Percentiles rank a stretch among this genome's conserved stretches.
Conservation (phyloP, 2,329 filamentous ascomycete genomes). For the Monosporascus sp. region DNA sequence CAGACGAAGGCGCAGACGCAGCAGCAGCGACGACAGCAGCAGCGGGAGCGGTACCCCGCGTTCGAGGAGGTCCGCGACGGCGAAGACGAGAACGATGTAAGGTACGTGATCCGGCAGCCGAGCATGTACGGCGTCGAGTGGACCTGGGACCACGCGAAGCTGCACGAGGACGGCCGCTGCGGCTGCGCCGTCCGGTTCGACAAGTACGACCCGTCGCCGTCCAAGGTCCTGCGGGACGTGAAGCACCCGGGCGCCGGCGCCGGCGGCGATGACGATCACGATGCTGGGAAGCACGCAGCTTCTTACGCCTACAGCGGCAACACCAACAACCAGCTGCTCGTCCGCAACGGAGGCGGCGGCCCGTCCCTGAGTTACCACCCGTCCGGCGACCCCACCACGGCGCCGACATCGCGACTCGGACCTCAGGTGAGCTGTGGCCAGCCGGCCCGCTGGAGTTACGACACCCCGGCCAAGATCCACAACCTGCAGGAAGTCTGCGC, state of each 20-base stretch:
- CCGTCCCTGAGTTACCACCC: not conserved
- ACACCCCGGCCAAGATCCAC: conserved; percentile 1
- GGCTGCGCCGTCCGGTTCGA: conserved; percentile 28
- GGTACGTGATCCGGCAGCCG: conserved; percentile 25
- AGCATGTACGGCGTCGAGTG: conserved; percentile 37
- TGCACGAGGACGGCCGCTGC: conserved; percentile 30
- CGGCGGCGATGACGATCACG: not conserved
- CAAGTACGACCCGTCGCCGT: conserved; percentile 16
- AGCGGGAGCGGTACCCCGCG: conserved; percentile 4
- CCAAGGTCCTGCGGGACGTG: not conserved
- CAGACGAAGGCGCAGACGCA: not conserved
- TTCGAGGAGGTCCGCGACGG: conserved; percentile 12
- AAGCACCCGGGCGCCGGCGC: not conserved
- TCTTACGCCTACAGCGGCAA: not conserved
- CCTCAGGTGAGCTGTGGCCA: conserved; percentile 1
- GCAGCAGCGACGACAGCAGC: not conserved
- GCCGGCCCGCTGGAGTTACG: conserved; percentile 9
- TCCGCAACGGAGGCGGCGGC: not conserved
- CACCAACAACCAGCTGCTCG: not conserved
- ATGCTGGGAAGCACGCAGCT: not conserved
- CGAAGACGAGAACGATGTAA: conserved; percentile 4
- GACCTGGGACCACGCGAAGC: conserved; percentile 31
- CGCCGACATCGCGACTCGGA: not conserved
- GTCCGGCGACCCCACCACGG: too few relatives aligned
- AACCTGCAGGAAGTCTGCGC: not conserved